Conservation (phyloP, 2,329 filamentous ascomycete genomes). For the Pseudocercospora pini-densiflorae region DNA sequence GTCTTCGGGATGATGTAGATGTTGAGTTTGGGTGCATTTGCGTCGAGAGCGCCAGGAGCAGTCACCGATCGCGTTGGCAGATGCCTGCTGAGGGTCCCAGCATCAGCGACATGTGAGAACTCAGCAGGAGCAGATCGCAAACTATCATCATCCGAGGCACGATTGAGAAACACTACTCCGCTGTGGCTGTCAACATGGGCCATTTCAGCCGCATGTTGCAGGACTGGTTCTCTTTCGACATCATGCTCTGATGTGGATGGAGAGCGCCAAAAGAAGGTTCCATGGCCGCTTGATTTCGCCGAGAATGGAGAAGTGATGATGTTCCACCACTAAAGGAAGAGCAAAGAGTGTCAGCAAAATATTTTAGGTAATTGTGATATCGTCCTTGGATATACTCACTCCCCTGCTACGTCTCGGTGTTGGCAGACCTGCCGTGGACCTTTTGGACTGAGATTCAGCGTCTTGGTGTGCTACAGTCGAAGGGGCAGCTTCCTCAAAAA, state of each 20-base stretch:
- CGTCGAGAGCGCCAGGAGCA: conserved; percentile 34
- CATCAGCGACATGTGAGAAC: conserved; percentile 5
- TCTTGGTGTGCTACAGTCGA: background rate
- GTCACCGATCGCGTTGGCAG: conserved; percentile 34
- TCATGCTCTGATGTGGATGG: conserved; percentile 25
- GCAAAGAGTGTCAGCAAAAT: background rate
- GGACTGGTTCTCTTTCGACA: conserved; percentile 26
- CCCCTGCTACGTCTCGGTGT: conserved; percentile 66
- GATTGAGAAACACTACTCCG: conserved; percentile 31
- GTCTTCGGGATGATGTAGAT: conserved; percentile 39
- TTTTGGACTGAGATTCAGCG: conserved; percentile 1
- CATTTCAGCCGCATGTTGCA: conserved; percentile 34
- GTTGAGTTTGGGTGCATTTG: conserved; percentile 28
- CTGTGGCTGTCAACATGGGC: conserved; percentile 23
- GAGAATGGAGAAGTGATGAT: conserved; percentile 73
- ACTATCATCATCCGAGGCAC: conserved; percentile 25
- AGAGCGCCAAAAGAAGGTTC: conserved; percentile 34
- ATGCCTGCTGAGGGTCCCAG: background rate
- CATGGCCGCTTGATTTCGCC: conserved; percentile 26
- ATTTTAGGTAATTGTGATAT: background rate
- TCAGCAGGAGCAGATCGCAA: conserved; percentile 32
- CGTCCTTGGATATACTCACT: background rate
- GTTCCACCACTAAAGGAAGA: conserved; percentile 69
- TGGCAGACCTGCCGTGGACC: conserved; percentile 42
- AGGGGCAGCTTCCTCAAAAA: conserved; percentile 50